Base-by-base conservation (phyloP, 2,329 filamentous ascomycete species). In the Verticillium longisporum region DNA sequence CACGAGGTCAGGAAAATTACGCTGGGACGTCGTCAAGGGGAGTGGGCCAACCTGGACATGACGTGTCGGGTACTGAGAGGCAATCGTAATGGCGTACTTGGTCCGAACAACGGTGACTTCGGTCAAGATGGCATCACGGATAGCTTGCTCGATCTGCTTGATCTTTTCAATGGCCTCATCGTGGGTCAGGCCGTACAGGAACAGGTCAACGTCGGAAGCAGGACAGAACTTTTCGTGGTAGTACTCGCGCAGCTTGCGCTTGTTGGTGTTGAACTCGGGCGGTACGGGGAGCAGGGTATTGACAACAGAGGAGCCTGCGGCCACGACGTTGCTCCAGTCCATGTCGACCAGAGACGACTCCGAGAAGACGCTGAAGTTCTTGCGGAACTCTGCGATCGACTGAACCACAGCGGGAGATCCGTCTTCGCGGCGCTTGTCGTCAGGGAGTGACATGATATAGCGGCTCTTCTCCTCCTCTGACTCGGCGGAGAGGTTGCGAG, bases 31-130 rank as follows among this genome's bases (percentile, higher is more conserved):
- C n/a, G 7, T 4, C 7, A 31, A 13, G 26, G 15, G 31, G 18
- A 7, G 1, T 9, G 36, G 6, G 53, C 68, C 60, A 70, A 82
- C 80, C 74, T 86, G 90, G 3, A 96, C 83, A 70, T 96, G 91
- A 2, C 92, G 87, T 38, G 87, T 91, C 0, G 91, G 92, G 69
- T 95, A 93, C 71, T 94, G 88, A 55, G 88, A 91, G 37, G 85
- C 90, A 69, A 96, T 95, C 0, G 92, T 96, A 61, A 96, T 87
- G 10, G 91, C 89, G 69, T 96, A 89, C 77, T 94, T 96, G 18
- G 92, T 96, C 38, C 92, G 84, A 55, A 96, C 85, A 0, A 90
- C 91, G 0, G 91, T 94, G 1, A 89, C 91, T 73, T 96, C 91
- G n/a, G 87, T 84, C 26, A 96, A 78, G 59, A 96, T 88, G 3